phyloP scores from a whole-genome alignment of 257 asterid species.

The Ocimum tenuiflorum region DNA sequence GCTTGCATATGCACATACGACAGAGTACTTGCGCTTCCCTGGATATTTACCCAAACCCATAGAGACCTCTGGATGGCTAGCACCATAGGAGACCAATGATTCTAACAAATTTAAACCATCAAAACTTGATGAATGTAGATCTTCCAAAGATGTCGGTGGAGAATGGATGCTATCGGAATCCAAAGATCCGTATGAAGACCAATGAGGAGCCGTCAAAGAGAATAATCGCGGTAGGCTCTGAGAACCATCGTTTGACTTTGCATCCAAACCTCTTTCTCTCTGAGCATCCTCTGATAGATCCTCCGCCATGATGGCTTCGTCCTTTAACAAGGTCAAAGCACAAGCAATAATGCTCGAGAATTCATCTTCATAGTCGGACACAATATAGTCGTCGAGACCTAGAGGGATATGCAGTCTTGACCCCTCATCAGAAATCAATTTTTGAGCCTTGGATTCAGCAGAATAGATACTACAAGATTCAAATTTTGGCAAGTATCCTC shows the following conservation, averaged over 20 bases:
- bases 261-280: conserved; percentile 34
- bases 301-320: conserved; percentile 24
- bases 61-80: conserved; percentile 66
- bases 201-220: conserved; percentile 49
- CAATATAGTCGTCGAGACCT: conserved; percentile 48
- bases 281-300: conserved; percentile 34
- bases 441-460: conserved; percentile 40
- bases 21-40: conserved; percentile 72
- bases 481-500: conserved; percentile 54
- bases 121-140: conserved; percentile 54
- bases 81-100: conserved; percentile 52
- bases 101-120: conserved; percentile 63
- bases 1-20: conserved; percentile 56
- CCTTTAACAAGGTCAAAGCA: conserved; percentile 65
- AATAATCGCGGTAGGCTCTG: conserved; percentile 40
- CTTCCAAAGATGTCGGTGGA: conserved; percentile 36
- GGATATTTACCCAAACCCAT: conserved; percentile 67
- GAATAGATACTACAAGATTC: conserved; percentile 45
- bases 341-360: conserved; percentile 91
- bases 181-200: conserved; percentile 57
- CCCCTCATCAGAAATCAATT: conserved; percentile 55
- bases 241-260: conserved; percentile 34
- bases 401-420: conserved; percentile 77
- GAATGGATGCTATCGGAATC: conserved; percentile 51
- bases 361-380: conserved; percentile 85